These are phyloP conservation scores for Vigna nakashimae DNA, from an alignment of 306 rosid species.

Conservation along the genomic window DNA sequence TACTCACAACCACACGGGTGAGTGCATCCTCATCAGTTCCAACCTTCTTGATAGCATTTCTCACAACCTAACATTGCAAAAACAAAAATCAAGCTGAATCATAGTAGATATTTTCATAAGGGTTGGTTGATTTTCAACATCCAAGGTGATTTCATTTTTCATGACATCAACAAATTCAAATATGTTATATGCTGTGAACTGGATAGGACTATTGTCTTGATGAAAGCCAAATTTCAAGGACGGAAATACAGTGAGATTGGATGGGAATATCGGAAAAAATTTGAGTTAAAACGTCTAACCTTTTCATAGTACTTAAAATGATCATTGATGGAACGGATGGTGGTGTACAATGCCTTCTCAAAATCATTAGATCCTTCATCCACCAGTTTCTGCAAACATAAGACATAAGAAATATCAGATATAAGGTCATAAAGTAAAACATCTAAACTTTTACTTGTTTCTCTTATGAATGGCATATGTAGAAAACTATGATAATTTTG, in stretches of 20 bases:
- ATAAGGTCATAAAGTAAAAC: not conserved
- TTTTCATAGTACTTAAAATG: conserved; percentile 77
- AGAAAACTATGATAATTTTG: not conserved
- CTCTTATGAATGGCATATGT: not conserved
- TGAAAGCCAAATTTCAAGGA: conserved; percentile 9
- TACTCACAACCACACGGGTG: conserved; percentile 76
- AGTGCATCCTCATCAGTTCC: conserved; percentile 82
- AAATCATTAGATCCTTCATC: conserved; percentile 53
- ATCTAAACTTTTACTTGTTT: not conserved
- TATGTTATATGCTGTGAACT: not conserved
- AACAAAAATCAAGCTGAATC: not conserved
- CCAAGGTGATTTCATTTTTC: not conserved
- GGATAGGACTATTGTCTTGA: not conserved
- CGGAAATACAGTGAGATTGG: not conserved
- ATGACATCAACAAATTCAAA: not conserved
- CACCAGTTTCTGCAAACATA: conserved; percentile 56
- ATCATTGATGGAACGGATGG: conserved; percentile 64
- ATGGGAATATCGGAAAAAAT: not conserved
- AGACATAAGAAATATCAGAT: not conserved
- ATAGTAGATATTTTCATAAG: not conserved
- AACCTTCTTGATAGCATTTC: conserved; percentile 60
- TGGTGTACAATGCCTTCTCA: conserved; percentile 61
- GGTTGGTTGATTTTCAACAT: not conserved
- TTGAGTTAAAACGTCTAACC: conserved; percentile 62
- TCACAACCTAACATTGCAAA: conserved; percentile 50